Base-by-base conservation (phyloP, 208 protist species). In the Leishmania lainsoni region DNA sequence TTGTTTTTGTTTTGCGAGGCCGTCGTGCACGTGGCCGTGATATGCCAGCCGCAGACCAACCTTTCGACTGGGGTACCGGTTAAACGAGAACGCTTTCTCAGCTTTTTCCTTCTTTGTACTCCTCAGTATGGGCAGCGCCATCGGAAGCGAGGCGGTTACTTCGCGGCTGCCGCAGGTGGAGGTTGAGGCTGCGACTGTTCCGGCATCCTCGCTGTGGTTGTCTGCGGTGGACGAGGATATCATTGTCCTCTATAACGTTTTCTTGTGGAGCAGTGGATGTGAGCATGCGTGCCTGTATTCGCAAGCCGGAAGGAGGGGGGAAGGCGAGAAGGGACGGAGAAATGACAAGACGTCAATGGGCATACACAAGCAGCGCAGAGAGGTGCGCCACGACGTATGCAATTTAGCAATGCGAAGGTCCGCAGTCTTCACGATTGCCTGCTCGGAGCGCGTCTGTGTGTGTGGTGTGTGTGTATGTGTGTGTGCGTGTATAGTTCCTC, bases 41-140 rank as follows among this genome's bases (percentile, higher is more conserved):
- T 97, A 97, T 35, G 94, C 94, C n/a, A 97, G 80, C 4, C 94
- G 94, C 29, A 97, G 81, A 10, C 87, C 92, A 48, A 97, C 89
- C 79, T 95, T 95, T n/a, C 92, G 90, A 10, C 83, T 85, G 1
- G 94, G 92, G 77, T 97, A 93, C 32, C 80, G 79, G 26, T 85
- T 79, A 74, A 96, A 96, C 1, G 87, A 29, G 70, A 96, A 96
- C 1, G 75, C 79, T 42, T 79, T 83, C 16, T 94, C 87, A 42
- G 72, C 63, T 72, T 93, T 93, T 66, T 89, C 83, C 61, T 85
- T 81, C 73, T 87, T 86, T 45, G 72, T 83, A 32, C 69, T 35
- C 20, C 75, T 65, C 3, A 75, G 45, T 9, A 20, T 65, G 45
- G 17, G 73, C 49, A 48, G 72, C 14, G 49, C 45, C 0, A 48